A percentile compares a stretch with the other conserved stretches of the same genome.
phyloP scores from a whole-genome alignment of 768 basidiomycete genomes.

The Lepiota brunneoincarnata region DNA sequence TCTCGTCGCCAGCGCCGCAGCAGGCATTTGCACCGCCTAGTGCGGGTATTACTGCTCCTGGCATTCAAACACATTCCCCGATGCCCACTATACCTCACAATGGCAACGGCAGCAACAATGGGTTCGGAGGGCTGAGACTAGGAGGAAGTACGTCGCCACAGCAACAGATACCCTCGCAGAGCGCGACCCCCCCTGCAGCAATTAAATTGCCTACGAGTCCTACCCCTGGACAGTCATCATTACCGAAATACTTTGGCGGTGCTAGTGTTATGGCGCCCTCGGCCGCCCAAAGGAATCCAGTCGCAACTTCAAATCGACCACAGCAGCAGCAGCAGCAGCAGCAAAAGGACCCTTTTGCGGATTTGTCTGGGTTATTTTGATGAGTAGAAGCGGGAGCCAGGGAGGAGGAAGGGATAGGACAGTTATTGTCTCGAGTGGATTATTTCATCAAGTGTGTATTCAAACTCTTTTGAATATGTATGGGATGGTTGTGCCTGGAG shows the following conservation, averaged over 20 bases:
- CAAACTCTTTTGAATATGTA: not conserved
- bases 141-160: slow-evolving; percentile 9
- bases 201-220: slow-evolving; percentile 6
- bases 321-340: slow-evolving; percentile 27
- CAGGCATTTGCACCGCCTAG: slow-evolving; percentile 8
- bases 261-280: slow-evolving; percentile 4
- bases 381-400: not conserved
- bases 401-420: not conserved
- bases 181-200: slow-evolving; percentile 4
- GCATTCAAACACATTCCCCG: slow-evolving; percentile 9
- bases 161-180: not conserved
- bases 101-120: slow-evolving; percentile 17
- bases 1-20: slow-evolving; percentile 35
- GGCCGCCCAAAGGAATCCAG: slow-evolving; percentile 2
- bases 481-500: not conserved
- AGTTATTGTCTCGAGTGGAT: not conserved
- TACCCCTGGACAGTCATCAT: not conserved
- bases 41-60: not conserved
- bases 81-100: slow-evolving; percentile 14
- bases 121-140: slow-evolving; percentile 5
- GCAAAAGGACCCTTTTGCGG: slow-evolving; percentile 82
- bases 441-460: not conserved
- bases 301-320: slow-evolving; percentile 2
- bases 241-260: slow-evolving; percentile 5
- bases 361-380: slow-evolving; percentile 74